Base-by-base conservation (phyloP, 192 early-diverging fungal genomes). In the Powellomyces hirtus region DNA sequence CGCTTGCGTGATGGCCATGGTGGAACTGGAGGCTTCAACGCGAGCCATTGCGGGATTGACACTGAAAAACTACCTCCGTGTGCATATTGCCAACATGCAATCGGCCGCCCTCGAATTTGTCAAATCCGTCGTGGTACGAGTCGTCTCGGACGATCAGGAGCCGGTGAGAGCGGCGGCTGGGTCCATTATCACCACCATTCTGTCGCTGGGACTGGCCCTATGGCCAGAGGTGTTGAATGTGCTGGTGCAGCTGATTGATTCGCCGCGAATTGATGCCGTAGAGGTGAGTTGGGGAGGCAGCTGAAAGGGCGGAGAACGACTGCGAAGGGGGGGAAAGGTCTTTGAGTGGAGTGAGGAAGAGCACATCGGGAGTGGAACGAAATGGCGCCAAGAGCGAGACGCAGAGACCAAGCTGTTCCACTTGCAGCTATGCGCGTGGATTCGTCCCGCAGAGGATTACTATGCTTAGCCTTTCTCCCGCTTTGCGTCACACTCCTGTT, bases 151-250 rank as follows among this genome's bases (percentile, higher is more conserved):
- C 72, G 75, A 80, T 1, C 84, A 91, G 59, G 75, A 76, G 27
- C 73, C 84, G 71, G 85, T 97, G 38, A 89, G 91, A 40, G 84
- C 85, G 60, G 90, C 92, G 38, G 87, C 94, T 36, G 94, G 92
- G 53, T 91, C 89, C 35, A 88, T 98, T 49, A 89, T 99, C 64
- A 91, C 95, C 10, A 92, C 92, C 30, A 88, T 98, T 46, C 78
- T 94, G 34, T 73, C 86, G 26, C 84, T 87, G 20, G 84, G 87
- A 11, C 75, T 93, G 49, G 60, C 79, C 49, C 85, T 81, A 56
- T 97, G 94, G 90, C 95, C 93, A 42, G 88, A 94, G 59, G 87
- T 92, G 11, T 74, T 99, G 62, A 83, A 84, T 27, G 74, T 77
- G 34, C 84, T 99, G 66, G 87, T 96, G 73, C 77, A 89, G 62